Evolutionary conservation across 805 yeast species (phyloP), one percentile per base, ranked within the genome.

Genomic region (Candida ponderosae): DNA sequence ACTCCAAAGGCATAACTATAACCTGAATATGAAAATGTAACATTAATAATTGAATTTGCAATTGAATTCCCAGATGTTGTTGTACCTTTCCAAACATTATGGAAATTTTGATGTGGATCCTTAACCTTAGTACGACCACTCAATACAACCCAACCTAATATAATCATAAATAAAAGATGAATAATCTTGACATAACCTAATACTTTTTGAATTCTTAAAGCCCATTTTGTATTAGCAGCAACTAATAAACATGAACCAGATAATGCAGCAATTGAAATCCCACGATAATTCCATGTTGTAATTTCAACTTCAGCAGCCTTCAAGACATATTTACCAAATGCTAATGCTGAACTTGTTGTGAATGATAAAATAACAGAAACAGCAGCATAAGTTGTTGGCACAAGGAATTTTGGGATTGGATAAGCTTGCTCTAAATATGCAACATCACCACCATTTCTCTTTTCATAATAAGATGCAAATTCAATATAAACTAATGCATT

Each of bases 211-310:
- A 63, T 33, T 38, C 52, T 53, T 30, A 64, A 40, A 8, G 65
- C 47, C 34, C 53, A 42, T 40, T 51, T 60, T 6, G 63, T 52
- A 36, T 53, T 56, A 14, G 46, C 13, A 2, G 56, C 46, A 7
- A 58, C 40, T 5, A 59, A 37, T 6, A 48, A 33, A 31, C 52
- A 43, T 7, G 54, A 48, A 53, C 80, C 76, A 0, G 57, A 44
- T 33, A 64, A 53, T 4, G 54, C 56, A 19, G 54, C 63, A 18
- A 59, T 52, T 18, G 62, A 65, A 31, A 63, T 41, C 19, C 76
- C 85, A 46, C 68, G 53, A 36, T 54, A 58, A 32, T 50, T 51
- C 69, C 68, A 64, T 42, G 77, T 69, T n/a, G 81, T 76, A 6
- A 50, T 42, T 13, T 48, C 46, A 31, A 46, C 47, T 4, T 50